Percentiles rank a stretch among this genome's conserved stretches.
These are phyloP conservation scores for Eutrema salsugineum DNA, from an alignment of 441 rosid species.

Conservation along the genomic window DNA sequence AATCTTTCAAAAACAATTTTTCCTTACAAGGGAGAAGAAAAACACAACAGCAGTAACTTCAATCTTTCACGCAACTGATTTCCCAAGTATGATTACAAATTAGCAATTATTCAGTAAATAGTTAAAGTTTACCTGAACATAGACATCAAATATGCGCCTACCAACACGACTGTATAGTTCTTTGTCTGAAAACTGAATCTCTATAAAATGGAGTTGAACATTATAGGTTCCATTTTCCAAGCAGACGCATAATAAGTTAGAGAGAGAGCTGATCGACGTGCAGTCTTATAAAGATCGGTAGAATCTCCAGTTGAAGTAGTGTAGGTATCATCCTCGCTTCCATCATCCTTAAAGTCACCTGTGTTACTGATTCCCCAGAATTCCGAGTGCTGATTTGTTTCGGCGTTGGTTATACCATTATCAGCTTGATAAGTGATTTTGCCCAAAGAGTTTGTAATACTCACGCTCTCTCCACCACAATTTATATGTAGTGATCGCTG, in stretches of 20 bases:
- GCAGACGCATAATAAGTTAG: constrained; percentile 50
- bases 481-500: constrained; percentile 48
- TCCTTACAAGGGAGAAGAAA: constrained; percentile 30
- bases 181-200: constrained; percentile 42
- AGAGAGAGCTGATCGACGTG: constrained; percentile 49
- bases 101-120: background rate
- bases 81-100: no score
- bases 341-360: constrained; percentile 53
- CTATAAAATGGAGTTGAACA: constrained; percentile 48
- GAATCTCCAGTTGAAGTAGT: constrained; percentile 34
- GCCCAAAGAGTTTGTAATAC: no score
- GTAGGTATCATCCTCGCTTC: background rate
- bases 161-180: constrained; percentile 30
- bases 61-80: background rate
- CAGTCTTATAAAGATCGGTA: constrained; percentile 21
- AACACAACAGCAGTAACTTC: background rate
- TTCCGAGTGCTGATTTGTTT: constrained; percentile 29
- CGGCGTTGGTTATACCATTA: constrained; percentile 29
- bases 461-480: constrained; percentile 31
- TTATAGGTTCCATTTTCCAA: constrained; percentile 43
- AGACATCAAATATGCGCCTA: constrained; percentile 50
- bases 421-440: constrained; percentile 50
- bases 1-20: constrained; percentile 30
- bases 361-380: constrained; percentile 67
- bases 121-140: constrained; percentile 45